Conservation (phyloP, 768 basidiomycete genomes). For the Gymnopilus dilepis region DNA sequence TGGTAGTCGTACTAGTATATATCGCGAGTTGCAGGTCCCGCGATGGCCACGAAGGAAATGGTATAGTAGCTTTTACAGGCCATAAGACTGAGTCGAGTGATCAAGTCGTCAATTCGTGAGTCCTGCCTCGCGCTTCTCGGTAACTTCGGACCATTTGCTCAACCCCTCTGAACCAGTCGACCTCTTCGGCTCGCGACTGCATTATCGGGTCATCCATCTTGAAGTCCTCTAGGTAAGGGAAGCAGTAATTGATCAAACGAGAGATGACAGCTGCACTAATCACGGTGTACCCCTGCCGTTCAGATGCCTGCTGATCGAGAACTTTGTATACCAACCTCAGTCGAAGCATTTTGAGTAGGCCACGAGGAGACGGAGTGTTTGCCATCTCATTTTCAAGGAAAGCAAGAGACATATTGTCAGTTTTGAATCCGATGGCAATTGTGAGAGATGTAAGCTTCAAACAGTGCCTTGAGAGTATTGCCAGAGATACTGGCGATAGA, state of each 20-base stretch:
- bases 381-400: neutral
- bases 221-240: neutral
- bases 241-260: neutral
- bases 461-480: neutral
- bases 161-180: no score
- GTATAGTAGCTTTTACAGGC: no score
- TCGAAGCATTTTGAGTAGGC: neutral
- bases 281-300: neutral
- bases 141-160: no score
- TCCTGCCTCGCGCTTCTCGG: no score
- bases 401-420: neutral
- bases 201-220: neutral
- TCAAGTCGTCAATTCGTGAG: no score
- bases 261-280: neutral
- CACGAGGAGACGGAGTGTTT: neutral
- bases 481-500: neutral
- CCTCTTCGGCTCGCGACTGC: no score
- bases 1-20: no score
- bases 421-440: neutral
- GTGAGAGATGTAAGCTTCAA: neutral
- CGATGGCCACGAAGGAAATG: no score
- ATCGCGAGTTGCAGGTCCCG: no score
- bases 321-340: neutral
- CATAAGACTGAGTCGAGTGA: no score
- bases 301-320: neutral